These are phyloP conservation scores for Auriculariales sp. DNA, from an alignment of 768 basidiomycete species.

Conservation along the genomic window DNA sequence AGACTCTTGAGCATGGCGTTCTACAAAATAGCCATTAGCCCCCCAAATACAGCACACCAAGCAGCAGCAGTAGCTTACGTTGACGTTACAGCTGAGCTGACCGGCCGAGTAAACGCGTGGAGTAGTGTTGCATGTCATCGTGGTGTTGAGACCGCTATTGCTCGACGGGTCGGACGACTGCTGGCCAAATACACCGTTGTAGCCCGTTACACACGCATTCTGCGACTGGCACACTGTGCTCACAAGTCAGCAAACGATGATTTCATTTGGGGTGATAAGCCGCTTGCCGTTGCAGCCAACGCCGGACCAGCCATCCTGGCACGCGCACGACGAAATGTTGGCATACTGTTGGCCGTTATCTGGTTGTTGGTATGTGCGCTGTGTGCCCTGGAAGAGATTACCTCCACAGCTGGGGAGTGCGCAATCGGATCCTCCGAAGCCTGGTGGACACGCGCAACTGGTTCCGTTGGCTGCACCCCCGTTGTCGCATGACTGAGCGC, in stretches of 20 bases:
- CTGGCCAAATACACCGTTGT: constrained; percentile 12
- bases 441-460: constrained; percentile 62
- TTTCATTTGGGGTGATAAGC: background rate
- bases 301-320: constrained; percentile 64
- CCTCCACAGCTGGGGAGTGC: constrained; percentile 64
- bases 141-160: constrained; percentile 34
- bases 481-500: constrained; percentile 42
- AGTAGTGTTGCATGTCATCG: constrained; percentile 55
- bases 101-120: constrained; percentile 64
- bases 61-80: constrained; percentile 34
- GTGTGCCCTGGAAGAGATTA: constrained; percentile 58
- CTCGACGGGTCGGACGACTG: constrained; percentile 1
- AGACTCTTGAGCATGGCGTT: constrained; percentile 73
- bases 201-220: constrained; percentile 54
- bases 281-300: constrained; percentile 42
- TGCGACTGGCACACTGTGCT: constrained; percentile 46
- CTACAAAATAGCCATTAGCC: constrained; percentile 21
- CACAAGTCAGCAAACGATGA: background rate
- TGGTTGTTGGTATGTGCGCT: constrained; percentile 33
- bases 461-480: constrained; percentile 45
- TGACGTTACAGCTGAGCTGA: constrained; percentile 74
- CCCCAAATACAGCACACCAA: background rate
- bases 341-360: constrained; percentile 28
- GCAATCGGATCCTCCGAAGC: constrained; percentile 64
- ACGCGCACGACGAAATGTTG: constrained; percentile 63